Conservation (phyloP, 352 stramenopile genomes). For the Pythium utonaiense region DNA sequence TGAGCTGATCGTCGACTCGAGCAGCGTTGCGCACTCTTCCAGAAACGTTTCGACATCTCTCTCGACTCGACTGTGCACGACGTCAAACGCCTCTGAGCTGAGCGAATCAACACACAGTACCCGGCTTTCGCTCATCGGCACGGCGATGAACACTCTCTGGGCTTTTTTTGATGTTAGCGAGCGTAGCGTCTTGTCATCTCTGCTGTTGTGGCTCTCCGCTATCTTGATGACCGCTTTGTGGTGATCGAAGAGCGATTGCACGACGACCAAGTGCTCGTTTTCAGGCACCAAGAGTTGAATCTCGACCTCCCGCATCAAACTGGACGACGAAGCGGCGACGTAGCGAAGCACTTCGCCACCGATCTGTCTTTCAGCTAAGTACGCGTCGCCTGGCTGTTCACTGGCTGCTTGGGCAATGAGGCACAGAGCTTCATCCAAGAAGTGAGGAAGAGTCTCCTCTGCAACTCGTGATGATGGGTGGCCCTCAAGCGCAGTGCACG, state of each 20-base stretch:
- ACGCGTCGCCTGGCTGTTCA: conserved; percentile 36
- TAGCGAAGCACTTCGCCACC: conserved; percentile 29
- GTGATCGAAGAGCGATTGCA: conserved; percentile 48
- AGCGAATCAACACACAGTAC: conserved; percentile 64
- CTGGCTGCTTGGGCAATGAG: conserved; percentile 30
- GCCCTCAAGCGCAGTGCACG: conserved; percentile 15
- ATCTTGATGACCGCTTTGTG: conserved; percentile 31
- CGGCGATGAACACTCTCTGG: conserved; percentile 33
- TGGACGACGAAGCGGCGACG: conserved; percentile 37
- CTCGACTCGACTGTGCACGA: conserved; percentile 36
- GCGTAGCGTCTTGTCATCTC: conserved; percentile 21
- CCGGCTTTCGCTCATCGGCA: conserved; percentile 49
- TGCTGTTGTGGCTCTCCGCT: conserved; percentile 12
- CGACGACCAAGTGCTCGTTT: conserved; percentile 31
- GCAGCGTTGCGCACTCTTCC: conserved; percentile 19
- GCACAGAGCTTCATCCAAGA: conserved; percentile 29
- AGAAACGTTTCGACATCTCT: conserved; percentile 56
- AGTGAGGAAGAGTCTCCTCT: conserved; percentile 19
- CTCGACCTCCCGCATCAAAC: conserved; percentile 42
- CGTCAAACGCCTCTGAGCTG: conserved; percentile 40
- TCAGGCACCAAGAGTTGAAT: conserved; percentile 28
- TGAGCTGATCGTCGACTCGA: conserved; percentile 35
- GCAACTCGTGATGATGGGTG: conserved; percentile 17
- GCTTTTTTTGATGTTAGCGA: conserved; percentile 21
- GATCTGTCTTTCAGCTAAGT: conserved; percentile 39